These are phyloP conservation scores for Sporisorium exsertum DNA, from an alignment of 1,284 basidiomycete genomes.

Conservation along the genomic window DNA sequence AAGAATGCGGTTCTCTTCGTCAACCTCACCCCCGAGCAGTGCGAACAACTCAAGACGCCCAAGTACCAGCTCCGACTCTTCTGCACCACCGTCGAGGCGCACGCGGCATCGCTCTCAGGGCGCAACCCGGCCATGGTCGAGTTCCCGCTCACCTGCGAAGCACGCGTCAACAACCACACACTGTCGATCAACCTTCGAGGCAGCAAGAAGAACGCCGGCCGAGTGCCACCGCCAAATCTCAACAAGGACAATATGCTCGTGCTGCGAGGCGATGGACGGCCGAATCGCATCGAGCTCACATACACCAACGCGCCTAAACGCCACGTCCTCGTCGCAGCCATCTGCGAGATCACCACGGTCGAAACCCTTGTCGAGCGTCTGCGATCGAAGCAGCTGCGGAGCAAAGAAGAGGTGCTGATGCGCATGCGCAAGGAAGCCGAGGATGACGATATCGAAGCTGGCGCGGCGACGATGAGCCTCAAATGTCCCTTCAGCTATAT, in stretches of 20 bases:
- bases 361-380: slow-evolving; percentile 55
- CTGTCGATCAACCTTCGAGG: slow-evolving; percentile 59
- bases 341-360: slow-evolving; percentile 53
- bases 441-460: slow-evolving; percentile 66
- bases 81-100: slow-evolving; percentile 57
- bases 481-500: slow-evolving; percentile 80
- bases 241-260: slow-evolving; percentile 56
- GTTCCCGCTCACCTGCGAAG: slow-evolving; percentile 64
- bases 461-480: slow-evolving; percentile 61
- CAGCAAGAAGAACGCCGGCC: slow-evolving; percentile 61
- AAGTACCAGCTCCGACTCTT: slow-evolving; percentile 56
- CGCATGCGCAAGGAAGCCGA: slow-evolving; percentile 56
- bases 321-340: slow-evolving; percentile 51
- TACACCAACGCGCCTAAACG: slow-evolving; percentile 57
- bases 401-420: slow-evolving; percentile 58
- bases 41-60: slow-evolving; percentile 33
- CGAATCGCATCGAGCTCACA: slow-evolving; percentile 60
- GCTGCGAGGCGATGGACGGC: slow-evolving; percentile 16
- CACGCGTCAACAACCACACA: slow-evolving; percentile 52
- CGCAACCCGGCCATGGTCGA: slow-evolving; percentile 53
- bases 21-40: slow-evolving; percentile 39
- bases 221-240: slow-evolving; percentile 64
- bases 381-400: slow-evolving; percentile 43
- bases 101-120: slow-evolving; percentile 48
- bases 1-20: slow-evolving; percentile 46